Base-by-base conservation (phyloP, 805 yeast genomes). In the Yarrowia osloensis region DNA sequence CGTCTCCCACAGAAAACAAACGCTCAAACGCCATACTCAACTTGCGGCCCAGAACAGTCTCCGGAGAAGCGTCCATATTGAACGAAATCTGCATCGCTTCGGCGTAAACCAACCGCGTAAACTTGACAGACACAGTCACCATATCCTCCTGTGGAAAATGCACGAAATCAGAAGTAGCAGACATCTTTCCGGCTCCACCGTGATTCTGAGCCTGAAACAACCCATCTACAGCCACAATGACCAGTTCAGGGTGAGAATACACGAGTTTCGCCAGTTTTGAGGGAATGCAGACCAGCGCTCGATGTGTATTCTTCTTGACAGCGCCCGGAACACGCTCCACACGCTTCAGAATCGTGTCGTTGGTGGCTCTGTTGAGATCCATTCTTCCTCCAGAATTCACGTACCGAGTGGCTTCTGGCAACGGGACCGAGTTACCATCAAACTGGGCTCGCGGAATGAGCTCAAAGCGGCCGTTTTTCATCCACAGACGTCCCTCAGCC, bases 401-500 rank as follows among this genome's bases (percentile, higher is more conserved):
- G 19, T 57, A 57, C 26, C n/a, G 4, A 1, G 22, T 6, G 8
- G 63, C 63, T 7, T 57, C 37, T 2, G 19, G 15, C 37, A 57
- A 13, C 6, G 49, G 15, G 9, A 57, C 63, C 3, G 37, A 6
- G 26, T 57, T 40, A 13, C 63, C 63, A 4, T 24, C 49, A 57
- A 57, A 57, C 66, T 39, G 62, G 2, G 26, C 21, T 17, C 37
- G n/a, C 7, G 86, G 85, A 9, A 83, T 79, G 22, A 79, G 69
- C 66, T 78, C 71, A 15, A 82, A 71, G 22, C 74, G 70, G 3
- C 82, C 82, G 50, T 78, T 73, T 65, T 82, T 79, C 9, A 85
- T 69, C 89, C 54, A 29, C 22, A 82, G 74, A 67, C 90, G 75
- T 71, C 86, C 85, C 17, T 75, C 71, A 0, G 87, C 81, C 65